A percentile compares a stretch with the other conserved stretches of the same genome.
phyloP scores from a whole-genome alignment of 2,329 filamentous ascomycete species.

The Metarhizium album region DNA sequence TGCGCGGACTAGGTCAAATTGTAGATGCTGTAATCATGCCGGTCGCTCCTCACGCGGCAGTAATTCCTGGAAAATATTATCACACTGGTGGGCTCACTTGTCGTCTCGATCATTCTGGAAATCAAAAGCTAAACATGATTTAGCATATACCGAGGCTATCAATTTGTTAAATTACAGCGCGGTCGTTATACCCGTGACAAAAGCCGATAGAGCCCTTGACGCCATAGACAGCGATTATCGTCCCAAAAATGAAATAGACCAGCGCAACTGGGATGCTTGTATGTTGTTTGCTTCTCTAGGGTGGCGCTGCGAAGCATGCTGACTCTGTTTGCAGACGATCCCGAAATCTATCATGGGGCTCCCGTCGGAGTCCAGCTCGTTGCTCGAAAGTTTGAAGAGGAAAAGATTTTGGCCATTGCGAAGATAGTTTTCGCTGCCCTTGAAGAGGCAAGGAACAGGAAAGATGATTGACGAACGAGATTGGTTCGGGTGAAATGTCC shows the following conservation, averaged over 20 bases:
- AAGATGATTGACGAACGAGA: no score
- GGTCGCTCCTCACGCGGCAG: conserved; percentile 37
- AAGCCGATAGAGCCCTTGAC: conserved; percentile 39
- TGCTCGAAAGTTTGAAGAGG: neutral
- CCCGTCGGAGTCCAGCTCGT: neutral
- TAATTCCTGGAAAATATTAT: conserved; percentile 34
- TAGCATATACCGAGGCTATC: conserved; percentile 26
- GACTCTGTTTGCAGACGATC: neutral
- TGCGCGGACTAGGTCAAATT: conserved; percentile 24
- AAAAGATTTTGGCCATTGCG: neutral
- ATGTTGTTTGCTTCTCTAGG: conserved; percentile 13
- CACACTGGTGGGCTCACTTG: conserved; percentile 12
- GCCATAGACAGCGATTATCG: conserved; percentile 23
- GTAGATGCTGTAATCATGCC: conserved; percentile 46
- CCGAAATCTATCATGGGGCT: neutral
- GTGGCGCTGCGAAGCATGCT: neutral
- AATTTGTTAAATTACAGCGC: conserved; percentile 47
- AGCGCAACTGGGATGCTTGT: conserved; percentile 36
- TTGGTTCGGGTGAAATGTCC: no score
- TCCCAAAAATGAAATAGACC: conserved; percentile 31
- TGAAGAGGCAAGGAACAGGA: neutral
- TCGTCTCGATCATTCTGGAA: neutral
- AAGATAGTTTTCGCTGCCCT: neutral
- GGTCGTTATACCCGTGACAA: conserved; percentile 44
- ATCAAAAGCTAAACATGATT: neutral